These are phyloP conservation scores for Septoria linicola DNA, from an alignment of 2,329 filamentous ascomycete species.

Conservation along the genomic window DNA sequence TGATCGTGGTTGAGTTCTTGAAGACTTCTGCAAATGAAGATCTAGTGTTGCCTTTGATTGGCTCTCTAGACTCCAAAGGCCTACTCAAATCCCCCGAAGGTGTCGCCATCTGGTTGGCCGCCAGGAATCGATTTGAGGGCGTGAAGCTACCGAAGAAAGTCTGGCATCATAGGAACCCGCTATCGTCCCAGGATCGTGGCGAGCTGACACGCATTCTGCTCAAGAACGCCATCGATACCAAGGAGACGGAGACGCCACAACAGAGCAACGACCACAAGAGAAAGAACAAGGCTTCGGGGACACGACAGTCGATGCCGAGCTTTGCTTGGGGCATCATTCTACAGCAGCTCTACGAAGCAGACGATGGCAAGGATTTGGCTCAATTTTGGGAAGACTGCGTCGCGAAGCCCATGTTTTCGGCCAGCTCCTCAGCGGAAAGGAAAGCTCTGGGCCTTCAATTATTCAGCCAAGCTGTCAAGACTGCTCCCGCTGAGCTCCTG, in stretches of 20 bases:
- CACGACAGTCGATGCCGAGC: slow-evolving; percentile 68
- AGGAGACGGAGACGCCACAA: slow-evolving; percentile 38
- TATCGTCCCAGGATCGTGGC: slow-evolving; percentile 66
- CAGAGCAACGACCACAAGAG: slow-evolving; percentile 37
- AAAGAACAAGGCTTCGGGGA: slow-evolving; percentile 60
- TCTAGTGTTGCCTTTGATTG: slow-evolving; percentile 28
- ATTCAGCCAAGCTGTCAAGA: slow-evolving; percentile 70
- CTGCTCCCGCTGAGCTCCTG: slow-evolving; percentile 51
- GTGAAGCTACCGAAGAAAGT: slow-evolving; percentile 66
- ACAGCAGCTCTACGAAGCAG: slow-evolving; percentile 40
- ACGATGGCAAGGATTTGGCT: slow-evolving; percentile 53
- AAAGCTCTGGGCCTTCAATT: slow-evolving; percentile 92
- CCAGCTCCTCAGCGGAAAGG: slow-evolving; percentile 77
- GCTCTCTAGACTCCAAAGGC: slow-evolving; percentile 46
- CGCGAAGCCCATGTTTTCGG: slow-evolving; percentile 82
- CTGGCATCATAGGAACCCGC: slow-evolving; percentile 71
- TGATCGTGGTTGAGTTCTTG: slow-evolving; percentile 72
- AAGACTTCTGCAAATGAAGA: slow-evolving; percentile 21
- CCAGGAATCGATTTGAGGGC: slow-evolving; percentile 62
- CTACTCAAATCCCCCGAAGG: slow-evolving; percentile 82
- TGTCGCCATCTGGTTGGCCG: slow-evolving; percentile 80
- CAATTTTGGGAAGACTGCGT: slow-evolving; percentile 85
- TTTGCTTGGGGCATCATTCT: slow-evolving; percentile 86
- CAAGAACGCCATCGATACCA: slow-evolving; percentile 61
- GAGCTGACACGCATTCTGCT: slow-evolving; percentile 75